phyloP scores from a whole-genome alignment of 768 basidiomycete genomes.

The Fistulinella prunicolor region DNA sequence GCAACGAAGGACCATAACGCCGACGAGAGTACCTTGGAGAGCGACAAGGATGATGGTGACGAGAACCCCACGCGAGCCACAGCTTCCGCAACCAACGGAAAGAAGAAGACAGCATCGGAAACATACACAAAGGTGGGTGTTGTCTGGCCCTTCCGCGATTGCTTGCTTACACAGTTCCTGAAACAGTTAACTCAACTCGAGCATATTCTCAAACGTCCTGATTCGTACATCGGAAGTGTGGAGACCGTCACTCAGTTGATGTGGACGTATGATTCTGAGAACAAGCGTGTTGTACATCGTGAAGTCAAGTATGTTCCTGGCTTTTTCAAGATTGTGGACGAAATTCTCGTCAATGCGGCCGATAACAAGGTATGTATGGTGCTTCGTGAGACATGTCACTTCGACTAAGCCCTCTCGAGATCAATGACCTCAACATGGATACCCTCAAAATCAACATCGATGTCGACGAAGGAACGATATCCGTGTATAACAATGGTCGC shows the following conservation, averaged over 20 bases:
- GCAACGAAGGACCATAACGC: slow-evolving; percentile 64
- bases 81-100: slow-evolving; percentile 36
- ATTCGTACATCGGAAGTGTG: slow-evolving; percentile 95
- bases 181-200: slow-evolving; percentile 88
- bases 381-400: not conserved
- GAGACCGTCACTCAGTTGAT: slow-evolving; percentile 83
- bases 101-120: slow-evolving; percentile 89
- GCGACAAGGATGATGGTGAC: slow-evolving; percentile 40
- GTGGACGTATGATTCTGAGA: slow-evolving; percentile 91
- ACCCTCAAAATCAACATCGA: slow-evolving; percentile 86
- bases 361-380: slow-evolving; percentile 86
- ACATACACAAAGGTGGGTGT: slow-evolving; percentile 79
- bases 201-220: slow-evolving; percentile 88
- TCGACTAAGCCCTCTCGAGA: slow-evolving; percentile 44
- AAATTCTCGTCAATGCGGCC: slow-evolving; percentile 98
- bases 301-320: slow-evolving; percentile 93
- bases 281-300: slow-evolving; percentile 78
- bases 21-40: slow-evolving; percentile 44
- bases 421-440: slow-evolving; percentile 91
- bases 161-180: not conserved
- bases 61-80: slow-evolving; percentile 32
- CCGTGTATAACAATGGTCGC: slow-evolving; percentile 91
- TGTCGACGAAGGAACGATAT: slow-evolving; percentile 78
- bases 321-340: slow-evolving; percentile 99
- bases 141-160: not conserved